Conservation (phyloP, 2,329 filamentous ascomycete genomes). For the Ophiostoma ips region DNA sequence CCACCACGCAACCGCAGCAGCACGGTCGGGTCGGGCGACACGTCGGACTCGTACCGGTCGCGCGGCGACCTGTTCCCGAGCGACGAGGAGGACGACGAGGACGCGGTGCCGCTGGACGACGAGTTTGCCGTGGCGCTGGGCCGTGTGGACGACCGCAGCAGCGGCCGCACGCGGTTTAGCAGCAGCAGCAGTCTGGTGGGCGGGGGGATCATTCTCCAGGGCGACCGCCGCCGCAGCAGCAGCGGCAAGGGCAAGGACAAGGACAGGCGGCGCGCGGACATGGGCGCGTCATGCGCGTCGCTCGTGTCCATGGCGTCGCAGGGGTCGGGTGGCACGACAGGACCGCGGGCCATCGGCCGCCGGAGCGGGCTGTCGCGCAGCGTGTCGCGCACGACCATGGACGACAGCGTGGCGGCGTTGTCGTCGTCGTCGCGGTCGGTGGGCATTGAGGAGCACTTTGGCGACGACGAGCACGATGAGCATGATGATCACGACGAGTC, state of each 20-base stretch:
- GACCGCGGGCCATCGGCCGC: background rate
- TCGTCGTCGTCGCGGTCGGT: constrained; percentile 39
- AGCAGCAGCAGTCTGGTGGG: constrained; percentile 40
- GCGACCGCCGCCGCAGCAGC: constrained; percentile 23
- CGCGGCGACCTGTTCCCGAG: constrained; percentile 84
- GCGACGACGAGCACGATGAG: too few relatives aligned
- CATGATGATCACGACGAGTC: constrained; percentile 10
- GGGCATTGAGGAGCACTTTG: too few relatives aligned
- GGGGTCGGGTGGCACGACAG: background rate
- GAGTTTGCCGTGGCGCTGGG: constrained; percentile 79
- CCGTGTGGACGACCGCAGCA: constrained; percentile 65
- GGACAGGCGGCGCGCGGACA: constrained; percentile 14
- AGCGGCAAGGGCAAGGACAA: constrained; percentile 14
- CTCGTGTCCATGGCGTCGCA: background rate
- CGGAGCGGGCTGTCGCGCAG: constrained; percentile 30
- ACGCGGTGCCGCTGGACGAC: constrained; percentile 83
- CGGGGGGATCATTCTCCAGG: constrained; percentile 31
- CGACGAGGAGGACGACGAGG: constrained; percentile 73
- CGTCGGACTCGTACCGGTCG: constrained; percentile 74
- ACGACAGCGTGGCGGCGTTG: constrained; percentile 16
- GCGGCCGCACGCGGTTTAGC: constrained; percentile 46
- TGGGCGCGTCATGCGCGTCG: constrained; percentile 4
- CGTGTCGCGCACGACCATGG: constrained; percentile 42
- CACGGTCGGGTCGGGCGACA: constrained; percentile 67
- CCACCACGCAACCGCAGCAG: constrained; percentile 51